Evolutionary conservation across 331 rosid genomes (phyloP), one percentile per base, ranked within the genome.

Genomic region (Rosa hybrid): DNA sequence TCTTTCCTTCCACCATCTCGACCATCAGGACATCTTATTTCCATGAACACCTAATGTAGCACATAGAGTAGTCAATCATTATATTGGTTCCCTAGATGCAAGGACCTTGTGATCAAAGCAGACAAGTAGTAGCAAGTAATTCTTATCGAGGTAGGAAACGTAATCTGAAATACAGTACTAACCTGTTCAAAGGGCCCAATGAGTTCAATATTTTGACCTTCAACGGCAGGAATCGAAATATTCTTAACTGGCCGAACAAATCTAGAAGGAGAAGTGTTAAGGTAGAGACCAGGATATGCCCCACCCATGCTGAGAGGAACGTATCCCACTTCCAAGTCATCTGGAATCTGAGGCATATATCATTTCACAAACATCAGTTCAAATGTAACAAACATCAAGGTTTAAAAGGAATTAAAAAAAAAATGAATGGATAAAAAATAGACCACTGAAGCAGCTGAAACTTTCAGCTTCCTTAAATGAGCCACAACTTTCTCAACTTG

Each of bases 131-230:
- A 65, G 34, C 34, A 46, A 41, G 54, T 23, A 48, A 62, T 42
- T 63, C 59, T 60, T 45, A 46, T 27, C 21, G 42, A 46, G 41
- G 68, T 72, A 78, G 38, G 6, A 67, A 78, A 39, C 12, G 72
- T 49, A 44, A 39, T 68, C n/a, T n/a, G 56, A 67, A 53, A 30
- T 30, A 30, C 39, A 25, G 64, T 68, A 78, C 39, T 75, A 44
- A 95, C 99, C 97, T 95, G 99, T 80, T 95, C 99, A 85, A 95
- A 95, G 77, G 99, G 99, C 51, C 99, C 99, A 77, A 95, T 89
- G 81, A 93, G 90, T 86, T 95, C 98, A 72, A 89, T 83, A 74
- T 88, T 81, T 76, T 90, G 88, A 82, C 72, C 83, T 78, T 88
- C 94, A 70, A 84, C 60, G 1, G 84, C 77, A 81, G 90, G 87